Base-by-base conservation (phyloP, 1,284 basidiomycete genomes). In the Ustilago sp. region DNA sequence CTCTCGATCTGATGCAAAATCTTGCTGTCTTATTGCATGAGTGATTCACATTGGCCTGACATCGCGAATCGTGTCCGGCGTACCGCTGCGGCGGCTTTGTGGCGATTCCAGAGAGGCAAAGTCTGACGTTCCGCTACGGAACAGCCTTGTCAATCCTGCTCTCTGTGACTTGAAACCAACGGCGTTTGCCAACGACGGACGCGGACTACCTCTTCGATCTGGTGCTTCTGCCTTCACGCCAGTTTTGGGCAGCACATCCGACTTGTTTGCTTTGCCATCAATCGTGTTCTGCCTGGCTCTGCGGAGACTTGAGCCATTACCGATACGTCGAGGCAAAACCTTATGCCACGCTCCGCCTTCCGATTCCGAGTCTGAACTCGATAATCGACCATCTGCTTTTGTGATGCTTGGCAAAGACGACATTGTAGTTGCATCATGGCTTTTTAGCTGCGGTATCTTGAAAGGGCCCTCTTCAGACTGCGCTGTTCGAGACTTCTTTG, bases 331-430 rank as follows among this genome's bases (percentile, higher is more conserved):
- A 5, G 75, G 75, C 55, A 77, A 35, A 1, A 77, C 75, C 34
- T 71, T 52, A 31, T 77, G 75, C 75, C 75, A 77, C 2, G 67
- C 71, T 19, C 75, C 75, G 36, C 75, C 75, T 32, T 77, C 75
- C 0, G 75, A 77, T 39, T 77, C 75, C 8, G 75, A 77, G 13
- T 77, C 75, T 17, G 74, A 76, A 45, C 68, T 75, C 2, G 63
- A 69, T 31, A 63, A 17, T 13, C 65, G 65, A 19, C 65, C 65
- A 28, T 67, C 64, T 48, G 70, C 47, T 45, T 53, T 59, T 28
- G 64, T 60, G 12, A 63, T 59, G 23, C 57, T 60, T 6, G 61
- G 57, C 52, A 63, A 13, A 5, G 59, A 47, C 31, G 52, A 11
- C 12, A 19, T 12, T 0, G 23, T 23, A 2, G 17, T 41, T 19